phyloP scores from a whole-genome alignment of 371 early-diverging fungal species.

The Mortierella sp. region DNA sequence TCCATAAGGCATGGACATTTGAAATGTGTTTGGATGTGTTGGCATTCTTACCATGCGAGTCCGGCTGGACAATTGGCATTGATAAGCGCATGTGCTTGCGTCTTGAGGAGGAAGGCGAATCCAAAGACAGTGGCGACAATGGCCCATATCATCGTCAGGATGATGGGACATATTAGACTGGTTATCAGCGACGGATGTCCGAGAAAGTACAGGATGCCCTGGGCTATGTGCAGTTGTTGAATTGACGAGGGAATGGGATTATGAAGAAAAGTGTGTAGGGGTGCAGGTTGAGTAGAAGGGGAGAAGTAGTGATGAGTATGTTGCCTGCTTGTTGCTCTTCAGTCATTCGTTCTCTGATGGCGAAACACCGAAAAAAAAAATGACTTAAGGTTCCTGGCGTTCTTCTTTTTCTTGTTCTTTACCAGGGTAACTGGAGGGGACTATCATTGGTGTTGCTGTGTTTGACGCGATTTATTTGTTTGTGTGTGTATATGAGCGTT shows the following conservation, averaged over 20 bases:
- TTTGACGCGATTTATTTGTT: slow-evolving; percentile 9
- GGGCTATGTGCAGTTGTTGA: slow-evolving; percentile 16
- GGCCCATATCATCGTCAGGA: slow-evolving; percentile 48
- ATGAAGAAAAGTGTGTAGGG: background rate
- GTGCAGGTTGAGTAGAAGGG: background rate
- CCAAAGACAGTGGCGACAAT: slow-evolving; percentile 38
- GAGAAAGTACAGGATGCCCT: slow-evolving; percentile 64
- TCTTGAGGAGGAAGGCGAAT: slow-evolving; percentile 40
- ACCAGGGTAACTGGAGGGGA: slow-evolving; percentile 66
- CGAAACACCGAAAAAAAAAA: background rate
- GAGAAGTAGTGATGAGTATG: background rate
- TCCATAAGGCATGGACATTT: background rate
- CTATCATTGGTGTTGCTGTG: slow-evolving; percentile 34
- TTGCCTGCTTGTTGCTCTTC: background rate
- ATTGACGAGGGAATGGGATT: background rate
- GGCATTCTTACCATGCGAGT: slow-evolving; percentile 63
- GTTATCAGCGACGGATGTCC: slow-evolving; percentile 62
- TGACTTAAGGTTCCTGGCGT: background rate
- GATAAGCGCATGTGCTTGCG: slow-evolving; percentile 71
- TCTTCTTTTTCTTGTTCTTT: background rate
- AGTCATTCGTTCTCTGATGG: background rate
- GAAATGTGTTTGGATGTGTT: background rate
- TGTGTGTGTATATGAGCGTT: background rate
- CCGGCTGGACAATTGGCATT: slow-evolving; percentile 68
- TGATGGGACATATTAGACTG: slow-evolving; percentile 45